Evolutionary conservation across 768 basidiomycete species (phyloP), one percentile per base, ranked within the genome.

Genomic region (Suillus fuscotomentosus): DNA sequence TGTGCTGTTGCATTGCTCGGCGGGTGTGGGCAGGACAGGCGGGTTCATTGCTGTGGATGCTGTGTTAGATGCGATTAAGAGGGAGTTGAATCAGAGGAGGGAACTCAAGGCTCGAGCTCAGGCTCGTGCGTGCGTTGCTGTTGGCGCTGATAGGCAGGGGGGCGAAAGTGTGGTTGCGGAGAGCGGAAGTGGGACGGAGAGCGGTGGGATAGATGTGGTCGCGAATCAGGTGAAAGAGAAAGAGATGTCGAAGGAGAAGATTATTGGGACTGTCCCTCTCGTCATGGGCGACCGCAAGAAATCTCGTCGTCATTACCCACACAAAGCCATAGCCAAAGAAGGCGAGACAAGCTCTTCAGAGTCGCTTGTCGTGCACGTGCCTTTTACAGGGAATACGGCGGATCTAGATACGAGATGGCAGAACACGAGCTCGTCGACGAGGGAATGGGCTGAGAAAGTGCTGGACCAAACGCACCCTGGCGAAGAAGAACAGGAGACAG

Each of bases 1-100:
- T 1, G 84, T 95, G 36, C 73, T 96, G 55, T 75, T 96, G 67
- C 94, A 96, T 73, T 96, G 96, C 72, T 95, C 94, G 38, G 97
- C 97, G 0, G 97, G 97, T 22, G 95, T 97, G 7, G 97, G 97
- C 0, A 84, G 97, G 48, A 98, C 97, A 0, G 97, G 97, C 24
- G 92, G 91, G 31, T 98, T 94, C 75, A 95, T 98, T 71, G 88
- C 92, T 9, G 86, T 97, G 1, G 93, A 95, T 73, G 89, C 93
- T 9, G 81, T 94, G n/a, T 79, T 96, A 61, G 91, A 94, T 71
- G 89, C 86, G 5, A 78, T 95, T 4, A 78, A 85, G 70, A 74
- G 82, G 60, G 91, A 94, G 76, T 69, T 89, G 71, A 74, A 71
- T 31, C 80, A 73, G 65, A 71, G 70, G 11, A 69, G 70, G 56